Base-by-base conservation (phyloP, 768 basidiomycete species). In the Terana coerulea region DNA sequence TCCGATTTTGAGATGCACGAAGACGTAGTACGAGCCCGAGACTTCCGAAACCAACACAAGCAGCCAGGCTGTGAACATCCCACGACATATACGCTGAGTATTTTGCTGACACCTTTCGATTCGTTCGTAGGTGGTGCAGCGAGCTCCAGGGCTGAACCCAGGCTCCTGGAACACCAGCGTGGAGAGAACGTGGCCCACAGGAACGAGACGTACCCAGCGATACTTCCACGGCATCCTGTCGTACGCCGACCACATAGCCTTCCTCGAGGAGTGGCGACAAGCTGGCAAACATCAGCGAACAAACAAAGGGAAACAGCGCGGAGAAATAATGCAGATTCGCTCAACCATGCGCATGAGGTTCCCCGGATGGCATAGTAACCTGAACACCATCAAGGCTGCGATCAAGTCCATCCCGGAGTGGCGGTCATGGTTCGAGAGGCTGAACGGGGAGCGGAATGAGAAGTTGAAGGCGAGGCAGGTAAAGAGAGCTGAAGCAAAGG, bases 331-430 rank as follows among this genome's bases (percentile, higher is more conserved):
- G 14, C 44, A 46, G 8, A 46, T 46, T 19, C 44, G 44, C 4
- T 17, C 15, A 24, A 19, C 44, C 14, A 19, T 43, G 41, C 41
- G 41, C 41, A 8, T 11, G 22, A 5, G 21, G 5, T 46, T 12
- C 21, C 44, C 44, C 8, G 44, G 44, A 21, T 46, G 44, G 44
- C 44, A 31, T 29, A 46, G 21, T 8, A 46, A 25, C 28, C n/a
- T 46, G 11, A 28, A 14, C 25, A 28, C 44, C 10, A 26, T 46
- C 29, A 6, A 19, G 3, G 29, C 17, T 10, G 44, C 44, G 11
- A 14, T 46, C 17, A 30, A 25, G 44, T 46, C 44, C 11, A 26
- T 8, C 9, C 44, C 29, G 25, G 44, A 46, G 26, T 46, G 44
- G 44, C 8, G 11, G 12, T 8, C 24, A 19, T 46, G 44, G 44